Conservation (phyloP, 371 early-diverging fungal species). For the Chytridium lagenaria region DNA sequence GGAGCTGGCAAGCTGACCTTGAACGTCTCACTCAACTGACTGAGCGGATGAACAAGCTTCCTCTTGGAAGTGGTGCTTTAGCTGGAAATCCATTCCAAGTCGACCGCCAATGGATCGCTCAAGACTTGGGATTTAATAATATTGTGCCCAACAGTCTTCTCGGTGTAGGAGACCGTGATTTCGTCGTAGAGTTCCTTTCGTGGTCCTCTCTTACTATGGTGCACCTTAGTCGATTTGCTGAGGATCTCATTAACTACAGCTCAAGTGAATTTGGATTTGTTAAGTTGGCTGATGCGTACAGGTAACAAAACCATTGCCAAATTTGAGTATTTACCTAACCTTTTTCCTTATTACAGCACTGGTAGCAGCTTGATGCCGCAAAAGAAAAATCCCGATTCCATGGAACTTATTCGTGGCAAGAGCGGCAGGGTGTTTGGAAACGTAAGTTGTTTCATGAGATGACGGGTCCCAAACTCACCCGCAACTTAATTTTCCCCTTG, state of each 20-base stretch:
- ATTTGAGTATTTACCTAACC: neutral
- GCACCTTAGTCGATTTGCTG: constrained; percentile 90
- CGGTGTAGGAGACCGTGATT: constrained; percentile 94
- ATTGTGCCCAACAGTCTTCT: constrained; percentile 87
- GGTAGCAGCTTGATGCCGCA: constrained; percentile 98
- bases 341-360: constrained; percentile 64
- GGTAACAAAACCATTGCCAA: constrained; percentile 38
- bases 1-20: constrained; percentile 86
- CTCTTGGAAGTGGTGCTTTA: constrained; percentile 93
- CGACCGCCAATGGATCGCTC: constrained; percentile 85
- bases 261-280: constrained; percentile 93
- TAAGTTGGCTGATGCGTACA: constrained; percentile 90
- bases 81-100: constrained; percentile 97
- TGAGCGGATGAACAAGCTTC: constrained; percentile 81
- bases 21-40: constrained; percentile 81
- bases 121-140: constrained; percentile 85
- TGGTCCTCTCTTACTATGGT: constrained; percentile 88
- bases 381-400: constrained; percentile 97
- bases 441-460: constrained; percentile 51
- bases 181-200: constrained; percentile 94
- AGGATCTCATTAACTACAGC: constrained; percentile 94
- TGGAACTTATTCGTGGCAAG: constrained; percentile 96
- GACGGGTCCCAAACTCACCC: too few relatives aligned
- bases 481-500: neutral
- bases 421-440: constrained; percentile 94